Evolutionary conservation across 257 asterid genomes (phyloP), one percentile per base, ranked within the genome.

Genomic region (Primulina eburnea): DNA sequence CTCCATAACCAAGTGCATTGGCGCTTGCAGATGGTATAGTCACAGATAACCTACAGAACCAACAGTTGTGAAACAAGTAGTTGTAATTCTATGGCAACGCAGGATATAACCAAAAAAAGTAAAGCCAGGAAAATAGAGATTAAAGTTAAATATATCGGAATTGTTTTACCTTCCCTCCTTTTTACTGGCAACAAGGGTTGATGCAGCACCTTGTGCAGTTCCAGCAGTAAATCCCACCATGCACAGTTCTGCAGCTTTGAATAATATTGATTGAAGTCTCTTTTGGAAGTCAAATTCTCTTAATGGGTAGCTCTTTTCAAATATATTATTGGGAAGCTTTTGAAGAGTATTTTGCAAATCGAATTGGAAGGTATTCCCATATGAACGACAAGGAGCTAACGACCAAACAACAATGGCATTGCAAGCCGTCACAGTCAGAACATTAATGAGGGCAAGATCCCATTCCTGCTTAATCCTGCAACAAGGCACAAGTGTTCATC

Each of bases 401-500:
- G 96, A 85, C 99, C 99, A 94, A 63, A 94, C 88, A 16, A 82
- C 94, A 26, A 90, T 75, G 68, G 97, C 95, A 76, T 94, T 94
- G 88, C 99, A 94, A 74, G 96, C 95, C 18, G 90, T 79, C 60
- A 84, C 93, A 32, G 99, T 91, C 56, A 94, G 89, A 71, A 91
- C 93, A 24, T 94, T 94, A 69, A 94, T 82, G 69, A 94, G 97
- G 57, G 99, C 99, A 82, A 94, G 96, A 81, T 94, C 97, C 99
- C 99, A 94, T 77, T 94, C 99, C 82, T 91, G 92, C 78, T 84
- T 94, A 74, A 94, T 80, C 87, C 99, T 94, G 87, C 79, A 76
- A 53, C 16, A 67, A 66, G 20, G 52, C 63, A 69, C 62, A 65
- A 50, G 35, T 38, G 60, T 68, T 68, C 34, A 58, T 63, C 20